Percentiles rank a stretch among this genome's conserved stretches.
Conservation (phyloP, 345 rosid genomes). For the Sisymbrium altissimum region DNA sequence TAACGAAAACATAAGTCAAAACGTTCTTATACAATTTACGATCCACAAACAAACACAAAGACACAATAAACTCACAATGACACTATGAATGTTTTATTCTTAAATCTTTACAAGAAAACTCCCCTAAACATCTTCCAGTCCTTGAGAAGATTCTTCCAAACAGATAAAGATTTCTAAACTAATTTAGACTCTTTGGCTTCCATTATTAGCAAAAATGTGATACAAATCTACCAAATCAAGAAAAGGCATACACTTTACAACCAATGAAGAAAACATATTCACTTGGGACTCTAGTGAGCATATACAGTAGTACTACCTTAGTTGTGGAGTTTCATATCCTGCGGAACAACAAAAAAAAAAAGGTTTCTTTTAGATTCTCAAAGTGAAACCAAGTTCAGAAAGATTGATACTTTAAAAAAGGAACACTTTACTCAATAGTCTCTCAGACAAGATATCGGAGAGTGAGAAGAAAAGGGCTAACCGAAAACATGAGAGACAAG, state of each 20-base stretch:
- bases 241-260: not conserved
- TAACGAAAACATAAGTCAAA: not conserved
- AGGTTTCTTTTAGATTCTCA: not conserved
- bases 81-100: not conserved
- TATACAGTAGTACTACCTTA: conserved; percentile 53
- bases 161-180: not conserved
- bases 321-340: conserved; percentile 85
- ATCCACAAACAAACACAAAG: not conserved
- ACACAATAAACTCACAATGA: not conserved
- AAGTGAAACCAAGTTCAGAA: not conserved
- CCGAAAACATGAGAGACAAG: conserved; percentile 67
- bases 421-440: not conserved
- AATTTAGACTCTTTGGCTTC: not conserved
- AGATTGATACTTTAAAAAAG: not conserved
- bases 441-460: not conserved
- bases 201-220: no score
- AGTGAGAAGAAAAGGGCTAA: conserved; percentile 2
- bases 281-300: not conserved
- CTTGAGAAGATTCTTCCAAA: not conserved
- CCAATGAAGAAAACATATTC: conserved; percentile 4
- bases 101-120: not conserved
- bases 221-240: no score
- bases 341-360: conserved; percentile 18
- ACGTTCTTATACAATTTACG: not conserved
- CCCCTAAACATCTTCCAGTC: not conserved